These are phyloP conservation scores for Podospora pseudopauciseta DNA, from an alignment of 495 filamentous ascomycete genomes.

Conservation along the genomic window DNA sequence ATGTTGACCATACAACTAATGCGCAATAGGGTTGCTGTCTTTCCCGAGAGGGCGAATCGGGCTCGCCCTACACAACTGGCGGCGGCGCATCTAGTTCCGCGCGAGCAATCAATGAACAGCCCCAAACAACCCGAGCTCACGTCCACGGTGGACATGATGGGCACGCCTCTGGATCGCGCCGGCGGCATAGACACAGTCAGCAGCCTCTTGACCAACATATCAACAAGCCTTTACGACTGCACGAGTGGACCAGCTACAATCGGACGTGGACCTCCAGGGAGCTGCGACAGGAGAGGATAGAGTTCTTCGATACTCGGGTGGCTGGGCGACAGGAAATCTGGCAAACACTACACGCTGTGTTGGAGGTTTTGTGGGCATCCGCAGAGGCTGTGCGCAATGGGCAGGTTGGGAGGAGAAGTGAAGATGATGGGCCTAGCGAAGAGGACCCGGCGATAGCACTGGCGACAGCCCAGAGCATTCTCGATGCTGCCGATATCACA, in stretches of 20 bases:
- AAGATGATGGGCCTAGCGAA: constrained; percentile 24
- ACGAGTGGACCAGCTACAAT: constrained; percentile 47
- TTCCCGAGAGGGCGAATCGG: constrained; percentile 40
- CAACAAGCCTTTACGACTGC: constrained; percentile 46
- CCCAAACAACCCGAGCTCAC: constrained; percentile 13
- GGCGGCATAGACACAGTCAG: constrained; percentile 20
- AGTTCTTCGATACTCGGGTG: constrained; percentile 82
- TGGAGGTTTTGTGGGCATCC: constrained; percentile 58
- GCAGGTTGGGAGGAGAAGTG: constrained; percentile 22
- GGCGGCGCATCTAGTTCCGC: constrained; percentile 39
- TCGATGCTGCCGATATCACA: constrained; percentile 75
- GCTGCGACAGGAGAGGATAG: constrained; percentile 48
- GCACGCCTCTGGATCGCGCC: constrained; percentile 18
- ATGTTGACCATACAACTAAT: not conserved
- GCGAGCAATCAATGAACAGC: constrained; percentile 42
- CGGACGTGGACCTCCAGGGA: constrained; percentile 44
- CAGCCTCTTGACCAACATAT: constrained; percentile 42
- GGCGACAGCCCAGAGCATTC: constrained; percentile 69
- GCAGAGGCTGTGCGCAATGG: constrained; percentile 26
- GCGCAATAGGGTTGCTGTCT: constrained; percentile 47
- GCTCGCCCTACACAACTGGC: constrained; percentile 42
- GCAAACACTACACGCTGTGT: constrained; percentile 63
- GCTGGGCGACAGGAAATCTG: constrained; percentile 74
- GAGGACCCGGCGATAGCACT: constrained; percentile 36
- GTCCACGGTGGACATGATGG: constrained; percentile 24